These are phyloP conservation scores for Dendrobium catenatum DNA, from an alignment of 106 monocot species.

Conservation along the genomic window DNA sequence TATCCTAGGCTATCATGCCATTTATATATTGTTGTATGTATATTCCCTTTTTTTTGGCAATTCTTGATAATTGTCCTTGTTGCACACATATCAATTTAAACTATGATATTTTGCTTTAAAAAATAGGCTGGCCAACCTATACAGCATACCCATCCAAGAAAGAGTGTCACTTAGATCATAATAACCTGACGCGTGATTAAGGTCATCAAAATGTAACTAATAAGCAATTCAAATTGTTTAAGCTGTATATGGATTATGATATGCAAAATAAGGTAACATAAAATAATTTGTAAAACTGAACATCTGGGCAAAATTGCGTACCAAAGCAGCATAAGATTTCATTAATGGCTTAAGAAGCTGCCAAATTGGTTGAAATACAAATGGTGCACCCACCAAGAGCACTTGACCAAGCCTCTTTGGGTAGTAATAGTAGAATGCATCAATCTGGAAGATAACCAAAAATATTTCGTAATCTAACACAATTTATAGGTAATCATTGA, in stretches of 20 bases:
- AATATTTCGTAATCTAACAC: background rate
- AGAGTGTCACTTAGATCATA: too few species aligned
- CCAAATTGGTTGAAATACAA: constrained; percentile 92
- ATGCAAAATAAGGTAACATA: background rate
- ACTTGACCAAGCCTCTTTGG: constrained; percentile 83
- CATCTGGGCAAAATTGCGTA: constrained; percentile 19
- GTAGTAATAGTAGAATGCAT: constrained; percentile 92
- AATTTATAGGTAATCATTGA: background rate
- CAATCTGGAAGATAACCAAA: constrained; percentile 39
- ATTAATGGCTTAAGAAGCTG: constrained; percentile 70
- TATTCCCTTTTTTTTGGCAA: too few species aligned
- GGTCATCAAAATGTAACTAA: background rate
- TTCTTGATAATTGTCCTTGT: too few species aligned
- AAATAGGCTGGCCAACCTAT: background rate
- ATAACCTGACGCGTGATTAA: too few species aligned
- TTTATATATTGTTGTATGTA: too few species aligned
- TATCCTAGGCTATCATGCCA: too few species aligned
- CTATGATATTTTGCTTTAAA: background rate
- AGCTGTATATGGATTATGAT: background rate
- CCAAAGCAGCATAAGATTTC: constrained; percentile 79
- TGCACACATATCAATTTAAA: background rate
- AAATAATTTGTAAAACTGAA: background rate
- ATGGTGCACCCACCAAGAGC: constrained; percentile 84
- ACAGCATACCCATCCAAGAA: background rate
- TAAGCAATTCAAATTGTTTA: background rate